Base-by-base conservation (phyloP, 139 green algal species). In the Haematococcus lacustris region DNA sequence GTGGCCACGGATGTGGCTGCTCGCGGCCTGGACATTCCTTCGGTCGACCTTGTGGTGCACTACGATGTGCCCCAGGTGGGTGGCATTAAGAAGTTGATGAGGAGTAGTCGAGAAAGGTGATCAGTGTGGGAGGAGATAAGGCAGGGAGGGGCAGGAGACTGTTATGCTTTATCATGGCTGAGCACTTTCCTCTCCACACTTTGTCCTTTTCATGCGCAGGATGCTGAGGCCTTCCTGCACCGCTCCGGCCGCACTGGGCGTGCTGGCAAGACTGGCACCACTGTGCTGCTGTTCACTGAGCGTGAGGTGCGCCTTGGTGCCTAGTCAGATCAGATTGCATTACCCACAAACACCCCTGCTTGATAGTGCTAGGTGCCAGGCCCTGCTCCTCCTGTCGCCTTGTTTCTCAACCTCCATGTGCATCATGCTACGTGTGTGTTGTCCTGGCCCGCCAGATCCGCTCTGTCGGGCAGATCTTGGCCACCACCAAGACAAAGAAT, bases 1-100 rank as follows among this genome's bases (percentile, higher is more conserved):
- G 94, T 98, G 78, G 96, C 96, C 32, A 99, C 96, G 1, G 96
- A 99, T 71, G 96, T 99, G 34, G 96, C 96, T 17, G 95, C 96
- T 0, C 85, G 96, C 7, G 96, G 96, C 4, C 83, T 99, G 51
- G 95, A 99, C 85, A 98, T 99, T 84, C 88, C 90, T 6, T 86
- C 89, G 23, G 91, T 93, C 32, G 90, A 97, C 62, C 86, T 98
- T 65, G 91, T 97, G 37, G 73, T 96, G 32, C 93, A 98, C 75
- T 85, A 84, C 32, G 91, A 97, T 72, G 78, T 96, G 33, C 86
- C 91, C 41, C n/a, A n/a, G n/a, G n/a, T n/a, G n/a, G n/a, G n/a
- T n/a, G n/a, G n/a, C n/a, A n/a, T n/a, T 70, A n/a, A n/a, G n/a
- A n/a, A n/a, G n/a, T n/a, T n/a, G n/a, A n/a, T n/a, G n/a, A n/a